Percentiles rank a stretch among this genome's conserved stretches.
Conservation (phyloP, 805 yeast genomes). For the Komagataella ulmi region DNA sequence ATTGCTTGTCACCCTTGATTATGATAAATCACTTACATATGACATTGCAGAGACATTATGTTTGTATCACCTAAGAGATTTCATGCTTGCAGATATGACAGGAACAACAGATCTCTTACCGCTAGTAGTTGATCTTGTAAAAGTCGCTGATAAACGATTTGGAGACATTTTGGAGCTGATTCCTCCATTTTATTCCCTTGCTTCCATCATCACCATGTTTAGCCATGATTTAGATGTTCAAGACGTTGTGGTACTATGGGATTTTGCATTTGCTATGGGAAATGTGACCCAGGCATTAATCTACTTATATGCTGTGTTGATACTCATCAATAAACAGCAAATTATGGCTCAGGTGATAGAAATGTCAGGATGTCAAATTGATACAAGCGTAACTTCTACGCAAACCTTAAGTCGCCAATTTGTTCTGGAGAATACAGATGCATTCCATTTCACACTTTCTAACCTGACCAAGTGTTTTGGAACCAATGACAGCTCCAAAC, state of each 20-base stretch:
- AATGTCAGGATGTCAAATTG: slow-evolving; percentile 8
- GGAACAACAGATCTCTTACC: slow-evolving; percentile 53
- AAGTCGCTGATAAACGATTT: slow-evolving; percentile 30
- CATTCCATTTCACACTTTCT: background rate
- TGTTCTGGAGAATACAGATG: background rate
- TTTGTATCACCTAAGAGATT: slow-evolving; percentile 61
- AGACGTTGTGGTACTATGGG: slow-evolving; percentile 53
- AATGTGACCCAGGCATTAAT: slow-evolving; percentile 40
- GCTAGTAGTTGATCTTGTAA: slow-evolving; percentile 52
- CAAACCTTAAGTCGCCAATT: background rate
- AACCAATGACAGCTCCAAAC: background rate
- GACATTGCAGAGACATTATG: slow-evolving; percentile 22
- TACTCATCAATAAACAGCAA: slow-evolving; percentile 29
- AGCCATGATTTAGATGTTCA: slow-evolving; percentile 47
- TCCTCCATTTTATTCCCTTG: slow-evolving; percentile 56
- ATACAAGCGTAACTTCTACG: slow-evolving; percentile 8
- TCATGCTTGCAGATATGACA: slow-evolving; percentile 60
- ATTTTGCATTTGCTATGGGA: slow-evolving; percentile 39
- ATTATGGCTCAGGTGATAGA: slow-evolving; percentile 23
- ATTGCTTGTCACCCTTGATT: slow-evolving; percentile 33
- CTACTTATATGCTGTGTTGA: slow-evolving; percentile 47
- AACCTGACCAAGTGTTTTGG: background rate
- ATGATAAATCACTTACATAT: slow-evolving; percentile 30
- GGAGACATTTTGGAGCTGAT: slow-evolving; percentile 24
- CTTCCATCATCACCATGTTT: slow-evolving; percentile 66